Evolutionary conservation across 306 rosid genomes (phyloP), one percentile per base, ranked within the genome.

Genomic region (Acacia acuminata): DNA sequence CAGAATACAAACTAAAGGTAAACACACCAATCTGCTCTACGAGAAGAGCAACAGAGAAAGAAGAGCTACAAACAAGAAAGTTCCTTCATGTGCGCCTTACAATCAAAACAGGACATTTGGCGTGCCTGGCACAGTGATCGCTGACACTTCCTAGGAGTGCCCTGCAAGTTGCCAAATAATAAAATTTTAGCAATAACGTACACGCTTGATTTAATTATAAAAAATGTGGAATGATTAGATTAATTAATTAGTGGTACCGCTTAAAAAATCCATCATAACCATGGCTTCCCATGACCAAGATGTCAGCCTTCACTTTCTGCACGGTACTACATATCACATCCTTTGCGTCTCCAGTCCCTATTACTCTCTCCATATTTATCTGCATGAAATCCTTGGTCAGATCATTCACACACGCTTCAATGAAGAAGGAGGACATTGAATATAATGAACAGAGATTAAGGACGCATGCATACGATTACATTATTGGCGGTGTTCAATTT

Each of bases 251-350:
- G 20, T 14, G 32, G 63, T 77, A 91, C 98, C 97, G 89, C 86
- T 93, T 88, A 25, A 94, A 79, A 90, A 93, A 91, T 74, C 97
- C 97, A 87, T 91, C 94, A 87, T 93, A 93, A 15, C 94, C 97
- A 85, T 93, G 97, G 86, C 88, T 90, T 82, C 98, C 97, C 94
- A 93, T 86, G 30, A 94, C 98, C 88, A 94, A 89, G 60, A 90
- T 87, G 80, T 93, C 97, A 45, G 91, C 97, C 43, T 80, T 79
- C 19, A 93, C 82, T 74, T 86, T 94, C 81, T 83, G 86, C 63
- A 90, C 97, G 4, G 87, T 84, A 9, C 85, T 86, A 51, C 98
- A 93, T 44, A 94, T 94, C 51, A 94, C 98, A 82, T 79, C 79
- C 87, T 85, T 94, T 19, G 97, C 92, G 32, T 94, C 97, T 76